Evolutionary conservation across 345 rosid species (phyloP), one percentile per base, ranked within the genome.

Genomic region (Crucihimalaya himalaica): DNA sequence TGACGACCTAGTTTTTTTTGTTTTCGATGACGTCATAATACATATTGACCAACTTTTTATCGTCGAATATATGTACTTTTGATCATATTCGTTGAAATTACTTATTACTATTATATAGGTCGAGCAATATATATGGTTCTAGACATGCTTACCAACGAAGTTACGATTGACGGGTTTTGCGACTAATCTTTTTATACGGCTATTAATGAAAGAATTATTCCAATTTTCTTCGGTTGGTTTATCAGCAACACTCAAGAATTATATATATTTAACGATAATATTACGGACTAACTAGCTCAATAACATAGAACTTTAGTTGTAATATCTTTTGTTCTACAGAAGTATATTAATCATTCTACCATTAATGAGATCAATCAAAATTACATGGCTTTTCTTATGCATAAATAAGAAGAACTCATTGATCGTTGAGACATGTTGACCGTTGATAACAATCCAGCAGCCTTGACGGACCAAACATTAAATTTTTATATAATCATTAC

Each of bases 391-490:
- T 4, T 62, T 35, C 40, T 43, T 54, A 55, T 35, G 60, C 35
- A 15, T 37, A 37, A 18, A 47, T 45, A 57, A 15, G 48, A n/a
- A 13, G 12, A 64, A 35, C 61, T 48, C 52, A 8, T 43, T 27
- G 12, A 74, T 67, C 19, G 20, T 56, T 61, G 37, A 46, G 75
- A 63, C 61, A 77, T 48, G 53, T 77, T 77, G 80, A 77, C 72
- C 72, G 76, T 28, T 71, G 57, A 58, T 25, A 45, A 39, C 1
- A 40, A 20, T 2, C 55, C 18, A 70, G 80, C 80, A 71, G 80
- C 76, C 80, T 77, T 71, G 68, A 71, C 39, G 76, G 80, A 71
- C 80, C 76, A 71, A 48, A 64, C 14, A 47, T 27, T 56, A 21
- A 37, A 8, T 46, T 19, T 27, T 23, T 10, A 53, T 63, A 48